Evolutionary conservation across 1,284 basidiomycete species (phyloP), one percentile per base, ranked within the genome.

Genomic region (Ceratobasidium sp.): DNA sequence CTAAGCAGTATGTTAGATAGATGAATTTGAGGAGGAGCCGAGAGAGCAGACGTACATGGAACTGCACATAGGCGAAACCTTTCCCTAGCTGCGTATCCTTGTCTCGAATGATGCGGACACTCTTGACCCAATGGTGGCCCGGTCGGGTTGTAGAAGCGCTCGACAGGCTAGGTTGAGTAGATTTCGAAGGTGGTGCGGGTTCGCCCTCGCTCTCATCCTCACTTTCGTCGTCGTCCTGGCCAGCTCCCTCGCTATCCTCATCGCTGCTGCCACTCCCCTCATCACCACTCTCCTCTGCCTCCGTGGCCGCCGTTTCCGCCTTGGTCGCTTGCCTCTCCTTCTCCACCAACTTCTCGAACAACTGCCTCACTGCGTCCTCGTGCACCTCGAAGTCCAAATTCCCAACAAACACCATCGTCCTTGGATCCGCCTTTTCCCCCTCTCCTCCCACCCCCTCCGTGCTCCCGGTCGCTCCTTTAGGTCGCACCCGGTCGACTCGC

Each of bases 1-100:
- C 95, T 97, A 77, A 51, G 48, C 31, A 37, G 29, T 6, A n/a
- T 31, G 11, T 8, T 24, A 6, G 19, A 34, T 34, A 14, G 2
- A 37, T 48, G 34, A 8, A 16, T 75, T 76, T 27, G 27, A 27
- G 78, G 34, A 22, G 22, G 49, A 68, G 62, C 59, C 34, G 62
- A 73, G 58, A 29, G 54, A 34, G 31, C 49, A 11, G 49, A 54
- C 80, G 77, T 56, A 95, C 96, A 69, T 85, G 81, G 78, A 98
- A 95, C 78, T 95, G 91, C 9, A 98, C 91, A 81, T 98, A 98
- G 11, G 92, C 96, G 80, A 99, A 97, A 0, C 97, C 97, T 83
- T 98, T 98, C n/a, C 97, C 97, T 43, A 98, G 87, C 78, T 96
- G 96, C 0, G 95, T 98, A 74, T 95, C 95, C 78, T 89, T 89